These are phyloP conservation scores for Poronia punctata DNA, from an alignment of 495 filamentous ascomycete genomes.

Conservation along the genomic window DNA sequence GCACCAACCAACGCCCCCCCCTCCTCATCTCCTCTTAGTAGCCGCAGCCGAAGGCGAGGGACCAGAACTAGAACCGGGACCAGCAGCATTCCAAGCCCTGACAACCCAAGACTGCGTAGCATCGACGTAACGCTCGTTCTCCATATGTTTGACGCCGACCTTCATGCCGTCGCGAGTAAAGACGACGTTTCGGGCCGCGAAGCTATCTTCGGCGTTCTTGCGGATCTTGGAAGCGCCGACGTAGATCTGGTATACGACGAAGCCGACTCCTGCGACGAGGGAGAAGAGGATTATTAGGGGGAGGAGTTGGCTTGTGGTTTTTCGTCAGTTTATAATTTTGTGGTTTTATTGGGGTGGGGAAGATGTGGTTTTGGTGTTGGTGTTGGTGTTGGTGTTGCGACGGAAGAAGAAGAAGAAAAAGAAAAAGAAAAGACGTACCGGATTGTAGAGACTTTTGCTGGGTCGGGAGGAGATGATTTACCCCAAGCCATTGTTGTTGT, in stretches of 20 bases:
- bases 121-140: constrained; percentile 74
- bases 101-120: constrained; percentile 74
- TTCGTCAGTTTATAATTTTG: neutral
- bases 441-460: no score
- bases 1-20: no score
- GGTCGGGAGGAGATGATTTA: no score
- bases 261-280: constrained; percentile 53
- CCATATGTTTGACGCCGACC: constrained; percentile 69
- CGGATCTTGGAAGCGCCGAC: constrained; percentile 61
- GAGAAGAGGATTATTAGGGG: constrained; percentile 69
- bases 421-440: no score
- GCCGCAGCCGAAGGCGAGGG: no score
- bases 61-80: no score
- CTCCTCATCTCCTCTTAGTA: constrained; percentile 25
- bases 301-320: constrained; percentile 47
- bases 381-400: no score
- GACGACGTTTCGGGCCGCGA: constrained; percentile 75
- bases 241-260: constrained; percentile 69
- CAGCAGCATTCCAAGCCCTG: constrained; percentile 78
- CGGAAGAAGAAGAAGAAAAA: no score
- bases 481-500: no score
- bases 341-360: no score
- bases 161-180: constrained; percentile 80
- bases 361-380: no score
- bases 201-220: constrained; percentile 58